Evolutionary conservation across 2,329 filamentous ascomycete species (phyloP).

Genomic region (Aspergillus terreus): DNA sequence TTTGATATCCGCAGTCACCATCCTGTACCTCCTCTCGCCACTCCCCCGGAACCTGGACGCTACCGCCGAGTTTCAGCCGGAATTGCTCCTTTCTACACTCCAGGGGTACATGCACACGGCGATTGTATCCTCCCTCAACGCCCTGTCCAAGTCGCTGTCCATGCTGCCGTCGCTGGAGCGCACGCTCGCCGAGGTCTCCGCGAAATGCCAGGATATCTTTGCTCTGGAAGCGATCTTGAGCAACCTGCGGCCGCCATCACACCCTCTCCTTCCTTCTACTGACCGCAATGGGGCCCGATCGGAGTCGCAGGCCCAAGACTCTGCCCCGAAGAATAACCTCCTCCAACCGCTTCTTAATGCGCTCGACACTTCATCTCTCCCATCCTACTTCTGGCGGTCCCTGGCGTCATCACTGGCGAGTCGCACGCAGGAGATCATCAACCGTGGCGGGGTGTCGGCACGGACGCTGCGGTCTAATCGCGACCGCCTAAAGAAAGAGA

Average conservation of each 20-base stretch:
- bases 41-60: constrained; percentile 48
- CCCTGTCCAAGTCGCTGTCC: constrained; percentile 70
- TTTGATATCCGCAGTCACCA: constrained; percentile 68
- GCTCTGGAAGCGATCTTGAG: constrained; percentile 76
- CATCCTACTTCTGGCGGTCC: constrained; percentile 90
- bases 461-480: constrained; percentile 75
- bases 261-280: constrained; percentile 56
- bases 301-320: not conserved
- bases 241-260: constrained; percentile 61
- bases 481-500: constrained; percentile 68
- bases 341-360: constrained; percentile 68
- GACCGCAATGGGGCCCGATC: constrained; percentile 27
- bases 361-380: constrained; percentile 83
- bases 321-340: constrained; percentile 50
- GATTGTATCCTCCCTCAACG: constrained; percentile 72
- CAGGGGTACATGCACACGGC: constrained; percentile 79
- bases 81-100: constrained; percentile 69
- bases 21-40: constrained; percentile 79
- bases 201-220: constrained; percentile 86
- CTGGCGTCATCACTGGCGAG: constrained; percentile 73
- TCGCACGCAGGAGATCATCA: constrained; percentile 79
- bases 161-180: constrained; percentile 79
- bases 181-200: constrained; percentile 74
- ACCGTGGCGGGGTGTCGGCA: constrained; percentile 76
- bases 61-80: constrained; percentile 56